Evolutionary conservation across 768 basidiomycete genomes (phyloP).

Genomic region (Trichaptum fuscoviolaceum): DNA sequence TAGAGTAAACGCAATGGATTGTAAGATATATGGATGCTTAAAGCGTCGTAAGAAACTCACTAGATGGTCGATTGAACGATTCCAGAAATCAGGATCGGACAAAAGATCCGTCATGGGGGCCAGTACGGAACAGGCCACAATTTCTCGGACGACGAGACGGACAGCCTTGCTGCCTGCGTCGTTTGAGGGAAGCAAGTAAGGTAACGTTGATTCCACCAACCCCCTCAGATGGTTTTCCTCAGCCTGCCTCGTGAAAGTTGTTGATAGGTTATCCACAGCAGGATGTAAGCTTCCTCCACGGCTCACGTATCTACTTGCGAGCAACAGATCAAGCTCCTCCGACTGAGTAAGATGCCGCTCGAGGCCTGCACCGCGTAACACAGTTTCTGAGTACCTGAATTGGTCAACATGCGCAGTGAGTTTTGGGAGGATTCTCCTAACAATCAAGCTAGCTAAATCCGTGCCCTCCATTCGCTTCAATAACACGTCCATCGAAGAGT

Average conservation of each 20-base stretch:
- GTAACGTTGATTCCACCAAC: constrained; percentile 67
- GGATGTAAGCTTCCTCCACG: constrained; percentile 68
- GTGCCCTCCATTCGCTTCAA: constrained; percentile 49
- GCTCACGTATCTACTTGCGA: constrained; percentile 78
- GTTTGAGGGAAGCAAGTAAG: constrained; percentile 66
- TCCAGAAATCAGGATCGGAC: constrained; percentile 97
- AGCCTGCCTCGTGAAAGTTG: constrained; percentile 82
- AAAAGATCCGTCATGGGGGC: constrained; percentile 91
- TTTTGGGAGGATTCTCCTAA: constrained; percentile 83
- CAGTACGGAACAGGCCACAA: constrained; percentile 75
- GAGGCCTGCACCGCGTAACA: constrained; percentile 74
- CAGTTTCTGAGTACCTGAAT: constrained; percentile 85
- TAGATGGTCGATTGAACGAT: constrained; percentile 84
- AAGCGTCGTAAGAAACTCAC: constrained; percentile 41
- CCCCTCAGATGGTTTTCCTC: constrained; percentile 81
- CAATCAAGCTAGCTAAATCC: constrained; percentile 72
- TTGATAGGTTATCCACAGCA: constrained; percentile 83
- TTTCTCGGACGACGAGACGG: constrained; percentile 71
- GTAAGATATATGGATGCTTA: constrained; percentile 5
- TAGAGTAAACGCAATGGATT: constrained; percentile 20
- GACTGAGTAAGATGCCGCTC: constrained; percentile 83
- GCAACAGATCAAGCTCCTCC: constrained; percentile 81
- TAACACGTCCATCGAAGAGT: constrained; percentile 56
- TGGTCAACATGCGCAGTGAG: constrained; percentile 86
- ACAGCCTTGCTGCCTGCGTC: constrained; percentile 70